phyloP scores from a whole-genome alignment of 192 early-diverging fungal species.

The Linderina pennispora region DNA sequence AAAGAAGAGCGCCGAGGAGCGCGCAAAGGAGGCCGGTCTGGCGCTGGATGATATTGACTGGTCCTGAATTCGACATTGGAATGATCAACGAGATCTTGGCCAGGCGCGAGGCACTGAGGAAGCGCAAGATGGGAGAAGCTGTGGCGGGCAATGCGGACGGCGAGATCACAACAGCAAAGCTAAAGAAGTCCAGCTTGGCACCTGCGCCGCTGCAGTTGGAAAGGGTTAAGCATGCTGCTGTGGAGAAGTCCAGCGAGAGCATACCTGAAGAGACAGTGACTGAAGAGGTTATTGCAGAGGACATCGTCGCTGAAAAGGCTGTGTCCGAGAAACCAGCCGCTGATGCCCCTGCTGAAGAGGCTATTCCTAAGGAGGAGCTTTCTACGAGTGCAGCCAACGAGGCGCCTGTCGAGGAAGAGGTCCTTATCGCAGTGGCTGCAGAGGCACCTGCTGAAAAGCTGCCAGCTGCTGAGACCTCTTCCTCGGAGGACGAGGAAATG shows the following conservation, averaged over 20 bases:
- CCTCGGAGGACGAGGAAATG: slow-evolving; percentile 4
- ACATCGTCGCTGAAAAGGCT: slow-evolving; percentile 2
- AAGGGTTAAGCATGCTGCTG: not conserved
- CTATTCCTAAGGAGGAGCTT: too few species aligned
- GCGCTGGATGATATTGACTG: slow-evolving; percentile 40
- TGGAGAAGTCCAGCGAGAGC: slow-evolving; percentile 1
- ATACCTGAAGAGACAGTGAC: too few species aligned
- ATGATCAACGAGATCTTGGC: slow-evolving; percentile 36
- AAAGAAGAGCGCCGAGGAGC: not conserved
- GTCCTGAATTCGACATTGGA: slow-evolving; percentile 42
- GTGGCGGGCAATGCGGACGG: not conserved
- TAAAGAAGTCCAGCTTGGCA: slow-evolving; percentile 42
- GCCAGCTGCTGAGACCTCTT: too few species aligned
- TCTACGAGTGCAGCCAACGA: too few species aligned
- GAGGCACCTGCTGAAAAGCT: too few species aligned
- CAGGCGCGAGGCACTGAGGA: slow-evolving; percentile 31
- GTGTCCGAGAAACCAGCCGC: too few species aligned
- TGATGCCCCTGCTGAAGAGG: too few species aligned
- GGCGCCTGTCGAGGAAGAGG: too few species aligned
- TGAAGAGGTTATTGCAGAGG: slow-evolving; percentile 7
- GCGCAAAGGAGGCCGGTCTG: not conserved
- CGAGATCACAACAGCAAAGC: slow-evolving; percentile 13
- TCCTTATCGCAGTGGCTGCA: too few species aligned
- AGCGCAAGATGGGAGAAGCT: slow-evolving; percentile 3
- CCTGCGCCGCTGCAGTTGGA: slow-evolving; percentile 29